Percentiles rank a stretch among this genome's conserved stretches.
Evolutionary conservation across 352 stramenopile genomes (phyloP).

Genomic region (Pythium dissotocum): DNA sequence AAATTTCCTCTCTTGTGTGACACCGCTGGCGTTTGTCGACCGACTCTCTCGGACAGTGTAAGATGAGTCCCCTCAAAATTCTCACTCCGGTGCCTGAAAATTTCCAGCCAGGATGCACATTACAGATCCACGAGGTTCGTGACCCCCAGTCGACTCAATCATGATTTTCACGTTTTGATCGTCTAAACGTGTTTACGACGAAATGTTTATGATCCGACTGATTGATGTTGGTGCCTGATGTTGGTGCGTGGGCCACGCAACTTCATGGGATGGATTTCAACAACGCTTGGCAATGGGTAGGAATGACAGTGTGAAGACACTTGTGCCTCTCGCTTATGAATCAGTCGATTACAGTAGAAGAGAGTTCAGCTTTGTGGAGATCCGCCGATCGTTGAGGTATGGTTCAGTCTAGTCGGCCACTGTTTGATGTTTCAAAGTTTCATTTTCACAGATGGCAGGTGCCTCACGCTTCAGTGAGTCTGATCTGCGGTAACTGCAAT

Average conservation of each 20-base stretch:
- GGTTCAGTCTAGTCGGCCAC: neutral
- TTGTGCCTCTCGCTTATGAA: no score
- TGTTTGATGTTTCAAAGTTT: neutral
- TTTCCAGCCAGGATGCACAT: neutral
- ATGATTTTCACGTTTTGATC: no score
- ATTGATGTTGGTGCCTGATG: no score
- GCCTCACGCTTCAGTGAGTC: neutral
- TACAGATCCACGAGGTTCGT: no score
- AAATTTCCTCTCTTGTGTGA: neutral
- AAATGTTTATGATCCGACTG: no score
- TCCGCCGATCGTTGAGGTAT: neutral
- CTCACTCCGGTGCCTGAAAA: neutral
- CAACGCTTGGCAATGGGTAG: no score
- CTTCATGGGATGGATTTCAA: no score
- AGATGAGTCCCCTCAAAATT: neutral
- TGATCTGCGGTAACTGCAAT: neutral
- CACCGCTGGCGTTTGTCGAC: neutral
- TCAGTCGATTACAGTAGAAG: neutral
- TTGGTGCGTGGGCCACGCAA: no score
- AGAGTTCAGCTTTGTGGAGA: neutral
- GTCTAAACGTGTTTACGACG: no score
- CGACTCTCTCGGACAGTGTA: neutral
- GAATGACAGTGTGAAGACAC: no score
- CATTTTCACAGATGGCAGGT: neutral
- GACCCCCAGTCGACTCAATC: no score